Conservation (phyloP, 2,329 filamentous ascomycete species). For the Scleromitrula shiraiana region DNA sequence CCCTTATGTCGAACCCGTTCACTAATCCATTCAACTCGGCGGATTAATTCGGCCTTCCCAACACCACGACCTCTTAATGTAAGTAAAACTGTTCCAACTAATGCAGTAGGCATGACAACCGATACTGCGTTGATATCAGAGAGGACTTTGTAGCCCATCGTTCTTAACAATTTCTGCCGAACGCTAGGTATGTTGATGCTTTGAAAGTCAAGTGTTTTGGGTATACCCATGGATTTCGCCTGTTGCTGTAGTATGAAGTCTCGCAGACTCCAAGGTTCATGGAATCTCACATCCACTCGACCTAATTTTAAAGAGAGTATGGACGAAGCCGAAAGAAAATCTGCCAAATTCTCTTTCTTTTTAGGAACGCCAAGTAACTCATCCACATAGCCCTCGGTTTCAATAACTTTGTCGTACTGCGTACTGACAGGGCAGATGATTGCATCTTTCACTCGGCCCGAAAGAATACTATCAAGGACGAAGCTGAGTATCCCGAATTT, state of each 20-base stretch:
- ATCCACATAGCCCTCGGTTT: constrained; percentile 93
- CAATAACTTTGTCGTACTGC: constrained; percentile 98
- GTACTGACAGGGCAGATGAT: constrained; percentile 94
- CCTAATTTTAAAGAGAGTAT: constrained; percentile 84
- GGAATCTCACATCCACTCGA: constrained; percentile 89
- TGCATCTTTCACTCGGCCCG: constrained; percentile 79
- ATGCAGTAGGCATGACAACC: constrained; percentile 94
- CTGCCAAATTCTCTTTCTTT: constrained; percentile 84
- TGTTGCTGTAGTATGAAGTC: constrained; percentile 75
- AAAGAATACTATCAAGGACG: constrained; percentile 81
- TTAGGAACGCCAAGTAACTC: constrained; percentile 92
- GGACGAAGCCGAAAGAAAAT: constrained; percentile 80
- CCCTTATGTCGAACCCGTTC: constrained; percentile 76
- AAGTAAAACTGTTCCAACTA: constrained; percentile 88
- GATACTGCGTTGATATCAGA: constrained; percentile 93
- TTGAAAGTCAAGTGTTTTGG: constrained; percentile 40
- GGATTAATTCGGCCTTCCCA: constrained; percentile 74
- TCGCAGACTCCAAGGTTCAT: constrained; percentile 88
- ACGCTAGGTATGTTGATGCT: constrained; percentile 32
- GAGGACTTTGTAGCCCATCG: constrained; percentile 84
- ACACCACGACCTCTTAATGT: constrained; percentile 89
- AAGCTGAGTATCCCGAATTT: constrained; percentile 96
- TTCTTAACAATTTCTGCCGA: constrained; percentile 65
- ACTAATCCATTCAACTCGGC: constrained; percentile 85
- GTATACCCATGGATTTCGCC: constrained; percentile 43